Conservation (phyloP, 2,329 filamentous ascomycete genomes). For the Alternaria gaisen region DNA sequence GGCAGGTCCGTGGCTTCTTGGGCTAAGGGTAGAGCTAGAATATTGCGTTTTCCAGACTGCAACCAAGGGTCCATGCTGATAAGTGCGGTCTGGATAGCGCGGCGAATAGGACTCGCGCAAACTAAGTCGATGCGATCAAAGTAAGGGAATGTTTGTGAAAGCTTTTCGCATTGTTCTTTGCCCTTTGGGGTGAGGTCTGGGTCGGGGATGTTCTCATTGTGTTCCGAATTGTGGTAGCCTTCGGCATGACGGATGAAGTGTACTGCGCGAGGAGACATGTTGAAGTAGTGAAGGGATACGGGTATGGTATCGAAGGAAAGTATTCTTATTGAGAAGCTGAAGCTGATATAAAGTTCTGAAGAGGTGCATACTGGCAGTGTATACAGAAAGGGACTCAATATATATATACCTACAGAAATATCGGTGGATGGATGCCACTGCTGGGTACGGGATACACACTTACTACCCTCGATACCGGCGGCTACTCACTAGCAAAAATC, state of each 20-base stretch:
- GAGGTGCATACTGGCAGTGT: not conserved
- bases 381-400: not conserved
- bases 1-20: conserved; percentile 18
- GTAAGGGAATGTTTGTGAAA: too few species aligned
- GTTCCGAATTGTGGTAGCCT: conserved; percentile 77
- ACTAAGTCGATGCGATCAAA: conserved; percentile 67
- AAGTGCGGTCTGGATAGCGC: conserved; percentile 76
- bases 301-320: not conserved
- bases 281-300: not conserved
- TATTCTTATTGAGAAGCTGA: not conserved
- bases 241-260: conserved; percentile 72
- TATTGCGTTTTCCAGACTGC: not conserved
- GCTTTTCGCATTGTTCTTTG: conserved; percentile 69
- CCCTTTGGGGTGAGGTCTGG: conserved; percentile 79
- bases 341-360: not conserved
- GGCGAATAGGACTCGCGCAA: conserved; percentile 78
- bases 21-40: conserved; percentile 15
- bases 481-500: not conserved
- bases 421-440: too few species aligned
- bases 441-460: not conserved
- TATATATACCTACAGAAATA: not conserved
- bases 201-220: conserved; percentile 75
- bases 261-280: conserved; percentile 26
- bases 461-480: not conserved
- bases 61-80: conserved; percentile 66